Percentiles rank a stretch among this genome's conserved stretches.
Conservation (phyloP, 306 rosid species). For the Rosa rugosa region DNA sequence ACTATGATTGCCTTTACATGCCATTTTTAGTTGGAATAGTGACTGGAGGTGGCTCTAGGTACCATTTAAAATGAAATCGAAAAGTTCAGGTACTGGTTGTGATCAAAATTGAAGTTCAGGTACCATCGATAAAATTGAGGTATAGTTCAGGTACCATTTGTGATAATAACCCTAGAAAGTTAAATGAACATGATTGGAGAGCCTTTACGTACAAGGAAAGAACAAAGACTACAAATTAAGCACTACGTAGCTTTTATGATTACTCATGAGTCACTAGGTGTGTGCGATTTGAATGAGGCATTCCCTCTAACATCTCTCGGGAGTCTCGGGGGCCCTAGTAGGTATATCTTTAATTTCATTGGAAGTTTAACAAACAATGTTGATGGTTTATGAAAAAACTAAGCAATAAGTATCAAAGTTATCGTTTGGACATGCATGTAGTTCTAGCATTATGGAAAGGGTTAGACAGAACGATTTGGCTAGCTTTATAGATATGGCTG, state of each 20-base stretch:
- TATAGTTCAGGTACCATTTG: too few species aligned
- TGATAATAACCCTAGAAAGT: too few species aligned
- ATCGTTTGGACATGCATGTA: constrained; percentile 2
- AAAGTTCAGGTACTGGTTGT: too few species aligned
- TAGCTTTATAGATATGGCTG: neutral
- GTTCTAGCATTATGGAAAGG: neutral
- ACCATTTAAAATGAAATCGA: too few species aligned
- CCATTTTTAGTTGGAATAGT: too few species aligned
- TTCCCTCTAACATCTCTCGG: constrained; percentile 15
- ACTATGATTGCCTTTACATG: too few species aligned
- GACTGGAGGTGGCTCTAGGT: too few species aligned
- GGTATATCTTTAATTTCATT: neutral
- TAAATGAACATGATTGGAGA: neutral
- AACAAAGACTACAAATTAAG: neutral
- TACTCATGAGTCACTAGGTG: neutral
- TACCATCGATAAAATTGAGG: too few species aligned
- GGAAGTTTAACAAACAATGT: constrained; percentile 15
- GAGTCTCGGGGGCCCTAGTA: neutral
- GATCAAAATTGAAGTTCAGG: too few species aligned
- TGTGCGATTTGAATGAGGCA: constrained; percentile 17
- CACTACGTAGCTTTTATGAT: neutral
- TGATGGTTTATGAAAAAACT: neutral
- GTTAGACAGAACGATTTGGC: neutral
- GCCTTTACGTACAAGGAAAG: neutral
- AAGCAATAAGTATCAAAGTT: constrained; percentile 19